Percentiles rank a stretch among this genome's conserved stretches.
Conservation (phyloP, 345 rosid species). For the Gossypium stocksii region DNA sequence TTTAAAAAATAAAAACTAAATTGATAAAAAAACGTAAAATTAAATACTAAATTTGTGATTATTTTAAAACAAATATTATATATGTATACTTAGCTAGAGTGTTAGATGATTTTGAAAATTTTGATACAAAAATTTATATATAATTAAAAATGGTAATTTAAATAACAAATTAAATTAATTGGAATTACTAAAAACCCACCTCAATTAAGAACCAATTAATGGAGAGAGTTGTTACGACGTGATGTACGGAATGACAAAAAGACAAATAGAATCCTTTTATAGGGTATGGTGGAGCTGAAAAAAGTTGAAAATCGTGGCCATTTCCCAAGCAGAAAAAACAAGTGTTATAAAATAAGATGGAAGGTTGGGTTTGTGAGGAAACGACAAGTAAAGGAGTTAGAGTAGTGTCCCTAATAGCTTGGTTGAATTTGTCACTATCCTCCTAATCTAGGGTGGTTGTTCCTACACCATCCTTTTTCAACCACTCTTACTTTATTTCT, state of each 20-base stretch:
- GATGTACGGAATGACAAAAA: slow-evolving; percentile 20
- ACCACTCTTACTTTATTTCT: slow-evolving; percentile 13
- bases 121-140: no score
- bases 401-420: not conserved
- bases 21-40: no score
- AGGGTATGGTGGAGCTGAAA: not conserved
- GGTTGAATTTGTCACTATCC: not conserved
- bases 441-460: not conserved
- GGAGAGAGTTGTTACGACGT: not conserved
- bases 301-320: not conserved
- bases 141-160: no score
- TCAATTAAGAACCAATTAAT: not conserved
- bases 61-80: no score
- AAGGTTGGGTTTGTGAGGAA: slow-evolving; percentile 1
- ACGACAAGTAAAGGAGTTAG: not conserved
- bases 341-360: not conserved
- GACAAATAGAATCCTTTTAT: not conserved
- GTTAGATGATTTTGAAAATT: no score
- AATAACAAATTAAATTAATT: no score
- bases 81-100: no score
- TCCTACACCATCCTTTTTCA: not conserved
- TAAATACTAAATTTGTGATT: no score
- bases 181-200: not conserved
- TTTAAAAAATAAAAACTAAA: rapidly evolving
- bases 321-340: not conserved